Conservation (phyloP, 495 filamentous ascomycete genomes). For the Penicillium ucsense region DNA sequence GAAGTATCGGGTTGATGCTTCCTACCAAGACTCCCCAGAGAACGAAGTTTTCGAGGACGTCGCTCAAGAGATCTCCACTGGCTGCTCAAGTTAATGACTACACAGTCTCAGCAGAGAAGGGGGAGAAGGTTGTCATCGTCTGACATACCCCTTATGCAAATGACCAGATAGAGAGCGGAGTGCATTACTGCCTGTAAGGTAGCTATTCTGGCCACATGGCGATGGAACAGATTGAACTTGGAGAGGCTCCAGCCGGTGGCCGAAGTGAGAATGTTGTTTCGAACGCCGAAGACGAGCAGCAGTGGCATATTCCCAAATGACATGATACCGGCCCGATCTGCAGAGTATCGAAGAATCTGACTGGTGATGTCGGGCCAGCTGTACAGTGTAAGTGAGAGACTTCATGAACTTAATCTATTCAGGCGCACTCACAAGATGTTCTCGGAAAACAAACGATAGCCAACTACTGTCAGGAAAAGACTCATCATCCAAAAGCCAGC, state of each 20-base stretch:
- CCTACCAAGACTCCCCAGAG: constrained; percentile 30
- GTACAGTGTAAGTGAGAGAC: constrained; percentile 3
- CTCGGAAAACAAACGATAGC: constrained; percentile 24
- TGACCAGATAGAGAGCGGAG: constrained; percentile 22
- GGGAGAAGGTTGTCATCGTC: background rate
- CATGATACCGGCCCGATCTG: constrained; percentile 44
- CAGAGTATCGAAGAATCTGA: constrained; percentile 34
- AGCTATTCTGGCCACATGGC: constrained; percentile 45
- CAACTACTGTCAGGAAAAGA: constrained; percentile 23
- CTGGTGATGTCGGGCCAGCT: constrained; percentile 26
- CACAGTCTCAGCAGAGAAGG: background rate
- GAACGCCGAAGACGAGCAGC: constrained; percentile 41
- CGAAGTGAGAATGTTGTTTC: constrained; percentile 49
- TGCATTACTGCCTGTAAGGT: constrained; percentile 43
- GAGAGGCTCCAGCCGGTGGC: constrained; percentile 46
- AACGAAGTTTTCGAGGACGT: constrained; percentile 23
- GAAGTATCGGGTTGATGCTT: background rate
- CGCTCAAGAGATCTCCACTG: constrained; percentile 17
- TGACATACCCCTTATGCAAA: constrained; percentile 23
- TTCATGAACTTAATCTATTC: background rate
- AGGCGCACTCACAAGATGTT: constrained; percentile 30
- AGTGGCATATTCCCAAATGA: constrained; percentile 43
- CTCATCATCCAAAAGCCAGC: constrained; percentile 32
- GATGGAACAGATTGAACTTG: constrained; percentile 46
- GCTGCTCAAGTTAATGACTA: constrained; percentile 11